Percentiles rank a stretch among this genome's conserved stretches.
phyloP scores from a whole-genome alignment of 202 grass and related monocot genomes.

The Schoenoplectus tabernaemontani region DNA sequence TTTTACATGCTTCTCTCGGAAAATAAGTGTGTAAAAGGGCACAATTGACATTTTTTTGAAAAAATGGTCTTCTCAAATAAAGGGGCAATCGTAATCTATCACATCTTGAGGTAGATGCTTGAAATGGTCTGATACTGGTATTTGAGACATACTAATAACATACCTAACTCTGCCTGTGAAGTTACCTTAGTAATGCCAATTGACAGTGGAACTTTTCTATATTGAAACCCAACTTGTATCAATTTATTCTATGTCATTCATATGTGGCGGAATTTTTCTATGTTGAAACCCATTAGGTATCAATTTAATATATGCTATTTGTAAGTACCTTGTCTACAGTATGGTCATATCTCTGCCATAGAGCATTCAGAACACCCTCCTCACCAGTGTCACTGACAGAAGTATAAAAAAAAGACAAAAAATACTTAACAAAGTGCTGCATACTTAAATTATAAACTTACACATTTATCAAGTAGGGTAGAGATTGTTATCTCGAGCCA shows the following conservation, averaged over 20 bases:
- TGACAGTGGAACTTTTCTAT: neutral
- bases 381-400: conserved; percentile 49
- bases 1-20: neutral
- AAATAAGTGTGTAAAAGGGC: neutral
- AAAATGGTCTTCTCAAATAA: neutral
- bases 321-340: conserved; percentile 57
- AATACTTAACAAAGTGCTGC: neutral
- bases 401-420: neutral
- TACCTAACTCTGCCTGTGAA: neutral
- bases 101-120: neutral
- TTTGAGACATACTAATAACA: neutral
- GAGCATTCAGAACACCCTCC: conserved; percentile 55
- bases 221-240: neutral
- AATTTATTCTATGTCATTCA: neutral
- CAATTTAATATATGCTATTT: neutral
- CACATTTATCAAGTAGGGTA: neutral
- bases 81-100: neutral
- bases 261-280: neutral
- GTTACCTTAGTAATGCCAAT: neutral
- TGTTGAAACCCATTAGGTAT: neutral
- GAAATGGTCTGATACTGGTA: neutral
- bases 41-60: neutral
- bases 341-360: conserved; percentile 75
- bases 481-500: neutral
- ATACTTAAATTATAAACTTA: neutral